These are phyloP conservation scores for Nothophoma quercina DNA, from an alignment of 2,329 filamentous ascomycete genomes.

Conservation along the genomic window DNA sequence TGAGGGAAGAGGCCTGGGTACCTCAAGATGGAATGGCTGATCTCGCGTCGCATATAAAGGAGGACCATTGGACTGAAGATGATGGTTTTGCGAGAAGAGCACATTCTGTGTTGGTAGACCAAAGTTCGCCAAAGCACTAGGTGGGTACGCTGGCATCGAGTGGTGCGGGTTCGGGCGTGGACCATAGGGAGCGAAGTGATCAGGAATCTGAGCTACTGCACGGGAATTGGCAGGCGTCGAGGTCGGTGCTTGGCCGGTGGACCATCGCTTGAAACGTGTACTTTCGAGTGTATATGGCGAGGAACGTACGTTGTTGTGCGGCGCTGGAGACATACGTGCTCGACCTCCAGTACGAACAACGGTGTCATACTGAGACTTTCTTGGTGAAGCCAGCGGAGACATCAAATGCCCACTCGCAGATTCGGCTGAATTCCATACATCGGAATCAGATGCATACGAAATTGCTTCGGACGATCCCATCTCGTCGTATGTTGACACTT, in stretches of 20 bases:
- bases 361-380: conserved; percentile 64
- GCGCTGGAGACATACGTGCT: conserved; percentile 74
- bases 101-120: conserved; percentile 46
- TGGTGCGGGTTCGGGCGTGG: conserved; percentile 61
- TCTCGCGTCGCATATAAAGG: conserved; percentile 59
- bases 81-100: conserved; percentile 54
- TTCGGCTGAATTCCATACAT: conserved; percentile 71
- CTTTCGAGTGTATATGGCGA: conserved; percentile 75
- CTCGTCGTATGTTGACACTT: conserved; percentile 76
- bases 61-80: conserved; percentile 60
- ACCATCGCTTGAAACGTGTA: conserved; percentile 76
- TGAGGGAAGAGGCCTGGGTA: conserved; percentile 67
- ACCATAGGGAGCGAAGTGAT: conserved; percentile 67
- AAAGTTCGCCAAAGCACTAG: conserved; percentile 41
- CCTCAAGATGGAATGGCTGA: conserved; percentile 62
- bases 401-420: conserved; percentile 71
- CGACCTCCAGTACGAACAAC: conserved; percentile 64
- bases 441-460: conserved; percentile 67
- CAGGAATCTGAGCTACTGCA: conserved; percentile 64
- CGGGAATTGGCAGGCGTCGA: conserved; percentile 67
- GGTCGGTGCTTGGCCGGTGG: conserved; percentile 68
- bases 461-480: conserved; percentile 73
- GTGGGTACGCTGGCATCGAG: conserved; percentile 49
- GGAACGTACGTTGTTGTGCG: conserved; percentile 71
- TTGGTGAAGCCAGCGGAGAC: conserved; percentile 76